A percentile compares a stretch with the other conserved stretches of the same genome.
These are phyloP conservation scores for Rhipidocladum racemiflorum DNA, from an alignment of 176 grass and related monocot genomes.

Conservation along the genomic window DNA sequence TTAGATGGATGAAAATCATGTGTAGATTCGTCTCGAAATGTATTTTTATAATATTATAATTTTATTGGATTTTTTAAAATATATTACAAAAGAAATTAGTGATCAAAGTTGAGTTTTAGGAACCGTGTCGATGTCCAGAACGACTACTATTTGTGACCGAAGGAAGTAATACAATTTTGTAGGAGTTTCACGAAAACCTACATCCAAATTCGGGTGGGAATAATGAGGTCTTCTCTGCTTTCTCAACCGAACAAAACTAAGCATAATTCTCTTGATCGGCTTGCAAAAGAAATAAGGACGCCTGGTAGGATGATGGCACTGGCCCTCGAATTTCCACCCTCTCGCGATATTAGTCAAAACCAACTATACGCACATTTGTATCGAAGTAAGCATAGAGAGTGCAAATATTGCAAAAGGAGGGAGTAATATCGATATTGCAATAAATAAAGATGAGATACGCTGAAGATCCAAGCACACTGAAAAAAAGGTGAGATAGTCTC, in stretches of 20 bases:
- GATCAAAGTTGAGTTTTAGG: too few species aligned
- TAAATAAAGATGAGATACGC: neutral
- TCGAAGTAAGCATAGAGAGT: neutral
- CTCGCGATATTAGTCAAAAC: neutral
- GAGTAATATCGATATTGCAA: neutral
- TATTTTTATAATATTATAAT: too few species aligned
- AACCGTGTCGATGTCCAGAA: too few species aligned
- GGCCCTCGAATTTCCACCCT: neutral
- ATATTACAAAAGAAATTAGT: too few species aligned
- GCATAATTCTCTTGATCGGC: neutral
- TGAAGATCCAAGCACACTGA: constrained; percentile 1
- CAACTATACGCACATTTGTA: neutral
- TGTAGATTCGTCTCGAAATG: too few species aligned
- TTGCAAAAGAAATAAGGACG: neutral
- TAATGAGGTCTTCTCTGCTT: neutral
- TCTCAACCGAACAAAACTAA: neutral
- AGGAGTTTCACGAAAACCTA: neutral
- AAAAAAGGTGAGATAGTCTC: neutral
- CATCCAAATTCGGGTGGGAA: neutral
- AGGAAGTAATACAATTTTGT: too few species aligned
- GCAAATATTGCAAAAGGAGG: neutral
- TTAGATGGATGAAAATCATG: too few species aligned
- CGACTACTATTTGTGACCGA: too few species aligned
- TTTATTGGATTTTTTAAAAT: too few species aligned
- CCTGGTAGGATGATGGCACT: neutral